These are phyloP conservation scores for Trichophyton benhamiae DNA, from an alignment of 2,329 filamentous ascomycete species.

Conservation along the genomic window DNA sequence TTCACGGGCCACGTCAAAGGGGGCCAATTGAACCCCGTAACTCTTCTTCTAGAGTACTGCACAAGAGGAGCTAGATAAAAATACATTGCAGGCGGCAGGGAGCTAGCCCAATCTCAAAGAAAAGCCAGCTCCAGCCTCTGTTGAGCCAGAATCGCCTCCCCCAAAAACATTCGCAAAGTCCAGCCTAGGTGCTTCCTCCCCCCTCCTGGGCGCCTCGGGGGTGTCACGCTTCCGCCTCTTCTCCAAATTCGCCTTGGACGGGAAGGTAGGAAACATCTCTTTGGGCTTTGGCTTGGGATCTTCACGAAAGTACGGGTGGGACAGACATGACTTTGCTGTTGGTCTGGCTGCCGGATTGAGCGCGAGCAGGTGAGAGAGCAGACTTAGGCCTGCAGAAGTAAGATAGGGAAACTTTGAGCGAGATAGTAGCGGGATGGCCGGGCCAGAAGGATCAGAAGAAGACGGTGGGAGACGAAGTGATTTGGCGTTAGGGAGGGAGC, in stretches of 20 bases:
- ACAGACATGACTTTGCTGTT: conserved; percentile 58
- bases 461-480: conserved; percentile 54
- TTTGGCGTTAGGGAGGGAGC: conserved; percentile 73
- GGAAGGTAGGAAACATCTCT: conserved; percentile 93
- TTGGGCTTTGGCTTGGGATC: conserved; percentile 81
- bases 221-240: conserved; percentile 58
- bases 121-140: conserved; percentile 49
- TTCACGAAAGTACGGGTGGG: conserved; percentile 75
- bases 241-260: conserved; percentile 87
- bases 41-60: too few species aligned
- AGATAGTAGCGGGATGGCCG: conserved; percentile 41
- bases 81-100: too few species aligned
- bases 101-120: conserved; percentile 46
- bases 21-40: too few species aligned
- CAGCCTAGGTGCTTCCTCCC: conserved; percentile 51
- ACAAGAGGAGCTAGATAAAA: background rate
- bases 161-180: conserved; percentile 64
- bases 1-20: too few species aligned
- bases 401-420: conserved; percentile 70
- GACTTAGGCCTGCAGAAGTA: conserved; percentile 57
- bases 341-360: conserved; percentile 64
- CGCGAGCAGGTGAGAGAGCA: conserved; percentile 58
- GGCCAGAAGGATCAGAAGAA: conserved; percentile 14
- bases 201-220: conserved; percentile 72
- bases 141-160: conserved; percentile 44